Conservation (phyloP, 345 rosid genomes). For the Hibiscus tridactylites region DNA sequence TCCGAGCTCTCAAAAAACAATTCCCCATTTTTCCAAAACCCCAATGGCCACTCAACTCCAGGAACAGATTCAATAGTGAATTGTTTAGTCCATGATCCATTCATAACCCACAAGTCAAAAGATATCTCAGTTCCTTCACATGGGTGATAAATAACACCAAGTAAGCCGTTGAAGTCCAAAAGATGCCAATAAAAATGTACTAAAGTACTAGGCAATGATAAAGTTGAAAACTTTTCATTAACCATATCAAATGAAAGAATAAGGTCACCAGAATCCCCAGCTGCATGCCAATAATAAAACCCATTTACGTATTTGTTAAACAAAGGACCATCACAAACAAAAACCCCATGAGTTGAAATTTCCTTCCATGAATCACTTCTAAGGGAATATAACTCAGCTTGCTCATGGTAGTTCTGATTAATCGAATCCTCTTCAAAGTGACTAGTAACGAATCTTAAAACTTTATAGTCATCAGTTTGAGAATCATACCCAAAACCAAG, state of each 20-base stretch:
- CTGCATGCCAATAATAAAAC: too few relatives aligned
- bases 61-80: too few relatives aligned
- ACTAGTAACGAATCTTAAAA: background rate
- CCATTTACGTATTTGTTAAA: too few relatives aligned
- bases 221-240: too few relatives aligned
- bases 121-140: background rate
- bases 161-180: background rate
- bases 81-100: too few relatives aligned
- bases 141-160: background rate
- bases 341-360: background rate
- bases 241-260: too few relatives aligned
- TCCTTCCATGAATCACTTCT: background rate
- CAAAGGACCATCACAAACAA: background rate
- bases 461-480: too few relatives aligned
- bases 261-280: too few relatives aligned
- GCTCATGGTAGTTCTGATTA: background rate
- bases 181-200: background rate
- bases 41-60: too few relatives aligned
- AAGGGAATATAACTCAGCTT: background rate
- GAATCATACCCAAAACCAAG: too few relatives aligned
- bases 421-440: background rate
- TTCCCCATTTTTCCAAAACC: too few relatives aligned
- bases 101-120: background rate
- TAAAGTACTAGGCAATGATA: background rate
- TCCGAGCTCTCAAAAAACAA: too few relatives aligned